Evolutionary conservation across 2,329 filamentous ascomycete genomes (phyloP).

Genomic region (Exophiala viscosa): DNA sequence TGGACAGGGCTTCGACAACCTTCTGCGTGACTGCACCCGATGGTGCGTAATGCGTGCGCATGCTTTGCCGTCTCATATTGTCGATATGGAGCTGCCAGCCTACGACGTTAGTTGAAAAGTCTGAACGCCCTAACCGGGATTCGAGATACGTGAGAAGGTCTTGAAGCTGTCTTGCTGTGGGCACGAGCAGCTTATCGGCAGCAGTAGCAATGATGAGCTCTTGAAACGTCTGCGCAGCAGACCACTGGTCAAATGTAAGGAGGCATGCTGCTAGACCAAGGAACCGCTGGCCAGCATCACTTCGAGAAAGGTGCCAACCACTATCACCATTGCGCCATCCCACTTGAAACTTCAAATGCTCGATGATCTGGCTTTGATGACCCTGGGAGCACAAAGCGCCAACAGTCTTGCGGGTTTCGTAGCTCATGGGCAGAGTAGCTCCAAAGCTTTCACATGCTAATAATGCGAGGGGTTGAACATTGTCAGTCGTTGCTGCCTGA

Average conservation of each 20-base stretch:
- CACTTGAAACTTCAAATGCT: conserved; percentile 5
- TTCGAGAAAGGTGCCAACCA: background rate
- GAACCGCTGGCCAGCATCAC: conserved; percentile 8
- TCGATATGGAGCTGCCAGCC: no score
- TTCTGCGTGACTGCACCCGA: no score
- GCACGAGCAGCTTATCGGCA: no score
- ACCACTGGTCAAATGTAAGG: background rate
- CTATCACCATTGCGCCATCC: conserved; percentile 10
- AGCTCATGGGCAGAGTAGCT: conserved; percentile 26
- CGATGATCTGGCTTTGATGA: conserved; percentile 1
- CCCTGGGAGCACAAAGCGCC: conserved; percentile 5
- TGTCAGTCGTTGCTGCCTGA: conserved; percentile 31
- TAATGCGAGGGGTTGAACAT: conserved; percentile 41
- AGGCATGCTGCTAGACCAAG: conserved; percentile 7
- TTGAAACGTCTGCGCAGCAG: background rate
- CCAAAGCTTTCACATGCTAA: conserved; percentile 30
- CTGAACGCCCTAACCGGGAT: no score
- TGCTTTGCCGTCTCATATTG: no score
- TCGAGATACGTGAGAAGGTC: no score
- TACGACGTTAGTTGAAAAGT: no score
- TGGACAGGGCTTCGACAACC: no score
- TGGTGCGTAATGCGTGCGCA: no score
- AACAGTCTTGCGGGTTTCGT: conserved; percentile 23
- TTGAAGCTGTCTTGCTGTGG: no score
- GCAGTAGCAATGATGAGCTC: no score